Evolutionary conservation across 768 basidiomycete genomes (phyloP), one percentile per base, ranked within the genome.

Genomic region (Fistulinella prunicolor): DNA sequence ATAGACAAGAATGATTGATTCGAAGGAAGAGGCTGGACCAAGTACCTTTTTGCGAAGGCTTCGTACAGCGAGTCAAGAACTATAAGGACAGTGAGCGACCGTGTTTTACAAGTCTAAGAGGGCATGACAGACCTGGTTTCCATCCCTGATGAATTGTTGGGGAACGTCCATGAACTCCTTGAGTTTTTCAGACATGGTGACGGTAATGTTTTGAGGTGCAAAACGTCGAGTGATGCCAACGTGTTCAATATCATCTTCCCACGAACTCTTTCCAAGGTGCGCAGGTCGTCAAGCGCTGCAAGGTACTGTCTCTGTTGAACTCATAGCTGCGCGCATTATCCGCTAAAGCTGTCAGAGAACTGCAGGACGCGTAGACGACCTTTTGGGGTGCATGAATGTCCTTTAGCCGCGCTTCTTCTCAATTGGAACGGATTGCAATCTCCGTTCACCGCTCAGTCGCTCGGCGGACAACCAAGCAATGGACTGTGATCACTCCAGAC

Each of bases 21-120:
- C 9, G 9, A 7, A 40, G 28, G 23, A 19, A 16, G 36, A 42
- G 12, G 46, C 29, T 8, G n/a, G 38, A 30, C 37, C 45, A 26
- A 9, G 42, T 55, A 96, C 96, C 96, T 76, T 91, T 91, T 68
- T 88, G 82, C 44, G 91, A 91, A 51, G 96, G 96, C 74, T 99
- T 99, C 49, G 94, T 95, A 80, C 96, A 99, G 65, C 94, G 85
- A 59, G 85, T 89, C 55, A 99, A 73, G 76, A 99, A 98, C 96
- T 98, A 47, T 21, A 3, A 3, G 13, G 9, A 6, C 22, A 24
- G 51, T 51, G 36, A 64, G 58, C 21, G 42, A 57, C 40, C 24
- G 26, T 28, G 32, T 36, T 10, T 9, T 1, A 6, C 10, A 1
- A 20, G 21, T 26, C 0, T 6, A 9, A 3, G 13, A 39, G 7